Evolutionary conservation across 768 basidiomycete species (phyloP), one percentile per base, ranked within the genome.

Genomic region (Daedaleopsis nitida): DNA sequence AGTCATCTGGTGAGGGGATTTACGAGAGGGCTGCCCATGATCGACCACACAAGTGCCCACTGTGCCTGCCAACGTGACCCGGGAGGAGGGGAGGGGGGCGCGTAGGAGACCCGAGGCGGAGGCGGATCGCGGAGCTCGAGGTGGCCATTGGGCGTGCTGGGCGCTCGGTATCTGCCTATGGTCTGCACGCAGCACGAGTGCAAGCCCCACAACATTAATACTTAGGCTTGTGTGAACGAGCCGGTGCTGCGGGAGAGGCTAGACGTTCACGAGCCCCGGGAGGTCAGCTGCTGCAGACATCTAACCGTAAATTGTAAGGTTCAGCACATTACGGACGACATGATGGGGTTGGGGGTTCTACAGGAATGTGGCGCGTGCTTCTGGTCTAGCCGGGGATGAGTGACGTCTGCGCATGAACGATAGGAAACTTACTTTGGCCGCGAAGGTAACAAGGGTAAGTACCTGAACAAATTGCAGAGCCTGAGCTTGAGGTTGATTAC

Each of bases 291-390:
- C 39, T 42, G 11, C 13, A 24, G 21, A 27, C 24, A 11, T 1
- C 19, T 11, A 13, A 21, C 47, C 47, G 47, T 49, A 49, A 49
- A 49, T 49, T 49, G 47, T 49, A 49, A 49, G 47, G 47, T 49
- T 49, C 47, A 49, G 47, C 19, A 23, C 47, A 24, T 13, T 49
- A 14, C 19, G 23, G 13, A 14, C 19, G 21, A 21, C 19, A 21
- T 49, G 47, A 49, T 49, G 24, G 47, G 23, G 21, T 49, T 49
- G 9, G 19, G 19, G 47, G 23, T 49, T 49, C 47, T 24, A 49
- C 5, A 14, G 47, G 47, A 24, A 11, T 21, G 23, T 24, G 47
- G 19, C 23, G 23, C 23, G 23, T 13, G 21, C 47, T 49, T 49
- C 47, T 49, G 19, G 47, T 49, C 21, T 10, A 24, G 12, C 10